Evolutionary conservation across 192 early-diverging fungal genomes (phyloP).

Genomic region (Rhizoclosmatium globosum): DNA sequence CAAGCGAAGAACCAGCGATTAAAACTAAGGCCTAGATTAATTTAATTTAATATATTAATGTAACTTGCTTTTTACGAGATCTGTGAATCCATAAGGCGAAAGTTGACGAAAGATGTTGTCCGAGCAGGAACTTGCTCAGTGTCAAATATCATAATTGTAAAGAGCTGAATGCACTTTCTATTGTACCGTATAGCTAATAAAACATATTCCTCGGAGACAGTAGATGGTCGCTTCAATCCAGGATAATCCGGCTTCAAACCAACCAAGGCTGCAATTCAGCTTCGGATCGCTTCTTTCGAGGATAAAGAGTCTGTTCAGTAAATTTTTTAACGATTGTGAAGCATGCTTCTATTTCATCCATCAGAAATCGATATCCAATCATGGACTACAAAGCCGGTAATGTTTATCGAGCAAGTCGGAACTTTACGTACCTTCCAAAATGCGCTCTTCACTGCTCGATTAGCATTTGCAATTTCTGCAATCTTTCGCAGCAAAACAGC

Average conservation of each 20-base stretch:
- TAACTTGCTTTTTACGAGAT: conserved; percentile 27
- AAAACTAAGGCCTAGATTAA: not conserved
- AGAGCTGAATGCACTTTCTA: conserved; percentile 15
- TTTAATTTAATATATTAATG: not conserved
- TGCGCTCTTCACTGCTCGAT: conserved; percentile 32
- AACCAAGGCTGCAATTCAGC: conserved; percentile 19
- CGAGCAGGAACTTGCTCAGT: conserved; percentile 27
- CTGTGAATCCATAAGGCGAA: conserved; percentile 26
- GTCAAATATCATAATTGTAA: conserved; percentile 32
- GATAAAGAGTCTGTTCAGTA: not conserved
- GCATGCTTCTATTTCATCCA: conserved; percentile 26
- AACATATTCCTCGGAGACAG: conserved; percentile 15
- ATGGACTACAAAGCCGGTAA: not conserved
- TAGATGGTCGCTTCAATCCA: not conserved
- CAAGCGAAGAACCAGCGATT: conserved; percentile 15
- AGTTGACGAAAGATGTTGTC: not conserved
- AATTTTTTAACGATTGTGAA: conserved; percentile 23
- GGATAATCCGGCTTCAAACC: conserved; percentile 12
- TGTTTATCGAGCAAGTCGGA: not conserved
- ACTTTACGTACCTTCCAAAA: conserved; percentile 29
- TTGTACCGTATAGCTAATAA: conserved; percentile 21
- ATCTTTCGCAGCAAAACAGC: not conserved
- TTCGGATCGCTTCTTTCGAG: conserved; percentile 5
- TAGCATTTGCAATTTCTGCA: not conserved
- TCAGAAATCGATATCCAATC: conserved; percentile 5